Evolutionary conservation across 2,329 filamentous ascomycete genomes (phyloP).

Genomic region (Lachnellula suecica): DNA sequence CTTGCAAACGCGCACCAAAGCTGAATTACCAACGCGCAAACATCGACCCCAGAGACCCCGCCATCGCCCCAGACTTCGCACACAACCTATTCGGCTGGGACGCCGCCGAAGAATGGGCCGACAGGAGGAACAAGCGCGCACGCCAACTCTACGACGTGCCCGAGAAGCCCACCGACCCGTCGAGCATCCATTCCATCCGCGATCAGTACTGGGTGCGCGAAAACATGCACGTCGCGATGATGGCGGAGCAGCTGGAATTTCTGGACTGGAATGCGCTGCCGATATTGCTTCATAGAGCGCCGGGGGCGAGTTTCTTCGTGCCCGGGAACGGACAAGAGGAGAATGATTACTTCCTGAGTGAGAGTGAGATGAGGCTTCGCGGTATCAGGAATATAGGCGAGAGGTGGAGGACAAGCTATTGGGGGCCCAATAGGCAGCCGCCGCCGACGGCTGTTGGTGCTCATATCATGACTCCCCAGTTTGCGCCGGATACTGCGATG

Average conservation of each 20-base stretch:
- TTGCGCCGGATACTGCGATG: not conserved
- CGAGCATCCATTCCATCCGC: not conserved
- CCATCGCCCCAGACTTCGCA: not conserved
- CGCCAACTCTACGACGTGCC: not conserved
- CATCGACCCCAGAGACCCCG: not conserved
- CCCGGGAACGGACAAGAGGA: not conserved
- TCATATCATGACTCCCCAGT: not conserved
- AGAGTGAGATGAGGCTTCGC: no score
- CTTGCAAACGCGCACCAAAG: constrained; percentile 4
- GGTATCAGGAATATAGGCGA: no score
- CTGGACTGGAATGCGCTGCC: not conserved
- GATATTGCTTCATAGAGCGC: not conserved
- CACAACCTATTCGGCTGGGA: not conserved
- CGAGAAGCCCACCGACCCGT: not conserved
- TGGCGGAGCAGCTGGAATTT: not conserved
- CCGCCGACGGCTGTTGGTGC: not conserved
- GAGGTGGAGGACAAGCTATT: not conserved
- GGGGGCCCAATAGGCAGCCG: not conserved
- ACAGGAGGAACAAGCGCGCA: not conserved
- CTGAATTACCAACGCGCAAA: constrained; percentile 12
- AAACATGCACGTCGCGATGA: not conserved
- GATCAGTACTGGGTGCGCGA: not conserved
- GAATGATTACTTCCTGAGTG: no score
- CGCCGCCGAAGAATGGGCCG: not conserved
- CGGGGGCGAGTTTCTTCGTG: no score